These are phyloP conservation scores for Colletotrichum spaethianum DNA, from an alignment of 2,329 filamentous ascomycete genomes.

Conservation along the genomic window DNA sequence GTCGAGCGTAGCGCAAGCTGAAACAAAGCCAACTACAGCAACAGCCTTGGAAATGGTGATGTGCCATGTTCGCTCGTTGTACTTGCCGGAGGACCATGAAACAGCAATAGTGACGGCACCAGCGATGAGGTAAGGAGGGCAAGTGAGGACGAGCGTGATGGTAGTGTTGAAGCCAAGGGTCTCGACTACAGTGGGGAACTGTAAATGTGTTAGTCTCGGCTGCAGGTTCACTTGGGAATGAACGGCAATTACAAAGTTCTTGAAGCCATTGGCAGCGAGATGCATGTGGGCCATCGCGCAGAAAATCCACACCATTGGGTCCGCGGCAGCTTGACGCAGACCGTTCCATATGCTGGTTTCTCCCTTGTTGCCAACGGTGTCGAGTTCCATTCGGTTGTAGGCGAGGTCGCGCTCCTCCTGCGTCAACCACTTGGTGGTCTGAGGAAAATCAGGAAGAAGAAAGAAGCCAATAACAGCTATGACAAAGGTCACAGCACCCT, in stretches of 20 bases:
- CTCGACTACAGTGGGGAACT: slow-evolving; percentile 59
- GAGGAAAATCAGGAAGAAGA: slow-evolving; percentile 44
- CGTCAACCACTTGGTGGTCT: slow-evolving; percentile 44
- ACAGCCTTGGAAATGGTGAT: slow-evolving; percentile 56
- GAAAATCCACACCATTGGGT: slow-evolving; percentile 62
- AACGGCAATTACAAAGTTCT: slow-evolving; percentile 51
- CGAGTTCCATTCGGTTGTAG: slow-evolving; percentile 45
- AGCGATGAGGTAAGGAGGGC: slow-evolving; percentile 51
- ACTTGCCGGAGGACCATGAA: slow-evolving; percentile 53
- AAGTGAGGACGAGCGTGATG: slow-evolving; percentile 64
- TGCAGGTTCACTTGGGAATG: rapidly evolving
- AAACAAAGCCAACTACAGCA: slow-evolving; percentile 57
- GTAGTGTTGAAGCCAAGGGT: slow-evolving; percentile 62
- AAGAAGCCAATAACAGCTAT: slow-evolving; percentile 42
- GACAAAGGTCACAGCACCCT: slow-evolving; percentile 54
- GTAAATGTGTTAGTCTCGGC: background rate
- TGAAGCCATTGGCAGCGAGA: slow-evolving; percentile 61
- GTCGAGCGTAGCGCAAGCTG: slow-evolving; percentile 45
- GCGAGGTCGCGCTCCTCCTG: slow-evolving; percentile 43
- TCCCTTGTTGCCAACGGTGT: slow-evolving; percentile 46
- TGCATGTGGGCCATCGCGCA: slow-evolving; percentile 66
- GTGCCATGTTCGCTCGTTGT: slow-evolving; percentile 61
- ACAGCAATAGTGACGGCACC: slow-evolving; percentile 46
- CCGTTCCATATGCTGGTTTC: slow-evolving; percentile 45
- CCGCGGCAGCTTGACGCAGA: slow-evolving; percentile 54